Percentiles rank a stretch among this genome's conserved stretches.
These are phyloP conservation scores for Grosmannia serpens DNA, from an alignment of 2,329 filamentous ascomycete species.

Conservation along the genomic window DNA sequence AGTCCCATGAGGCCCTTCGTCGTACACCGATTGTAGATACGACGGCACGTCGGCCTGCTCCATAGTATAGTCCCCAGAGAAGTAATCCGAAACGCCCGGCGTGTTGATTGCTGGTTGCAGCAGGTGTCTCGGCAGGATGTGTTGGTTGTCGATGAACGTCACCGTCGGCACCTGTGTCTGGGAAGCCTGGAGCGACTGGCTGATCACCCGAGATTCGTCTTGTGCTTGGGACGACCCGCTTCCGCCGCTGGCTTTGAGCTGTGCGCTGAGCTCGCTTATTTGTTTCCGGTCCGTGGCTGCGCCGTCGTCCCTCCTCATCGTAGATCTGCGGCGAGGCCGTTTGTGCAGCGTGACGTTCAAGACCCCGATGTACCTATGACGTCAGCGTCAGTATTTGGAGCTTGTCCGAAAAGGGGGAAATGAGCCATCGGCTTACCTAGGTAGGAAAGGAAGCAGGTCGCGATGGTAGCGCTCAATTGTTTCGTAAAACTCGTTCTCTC, in stretches of 20 bases:
- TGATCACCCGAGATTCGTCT: conserved; percentile 34
- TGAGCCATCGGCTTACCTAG: conserved; percentile 45
- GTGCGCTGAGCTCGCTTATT: conserved; percentile 15
- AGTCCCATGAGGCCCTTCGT: background rate
- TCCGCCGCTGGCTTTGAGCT: conserved; percentile 8
- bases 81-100: background rate
- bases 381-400: background rate
- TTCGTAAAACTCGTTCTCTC: conserved; percentile 98
- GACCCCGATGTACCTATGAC: conserved; percentile 82
- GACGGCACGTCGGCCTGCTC: background rate
- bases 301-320: conserved; percentile 37
- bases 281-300: conserved; percentile 24
- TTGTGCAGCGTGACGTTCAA: conserved; percentile 94
- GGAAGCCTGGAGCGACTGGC: conserved; percentile 62
- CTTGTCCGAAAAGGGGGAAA: conserved; percentile 5
- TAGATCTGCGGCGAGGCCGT: conserved; percentile 54
- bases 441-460: conserved; percentile 80
- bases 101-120: conserved; percentile 45
- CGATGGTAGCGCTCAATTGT: conserved; percentile 85
- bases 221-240: background rate
- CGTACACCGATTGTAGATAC: background rate
- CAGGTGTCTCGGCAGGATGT: conserved; percentile 79
- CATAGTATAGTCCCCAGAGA: background rate
- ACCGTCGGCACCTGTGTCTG: conserved; percentile 70
- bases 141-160: conserved; percentile 85